Percentiles rank a stretch among this genome's conserved stretches.
Conservation (phyloP, 1,139 yeast genomes). For the Debaryomyces udenii region DNA sequence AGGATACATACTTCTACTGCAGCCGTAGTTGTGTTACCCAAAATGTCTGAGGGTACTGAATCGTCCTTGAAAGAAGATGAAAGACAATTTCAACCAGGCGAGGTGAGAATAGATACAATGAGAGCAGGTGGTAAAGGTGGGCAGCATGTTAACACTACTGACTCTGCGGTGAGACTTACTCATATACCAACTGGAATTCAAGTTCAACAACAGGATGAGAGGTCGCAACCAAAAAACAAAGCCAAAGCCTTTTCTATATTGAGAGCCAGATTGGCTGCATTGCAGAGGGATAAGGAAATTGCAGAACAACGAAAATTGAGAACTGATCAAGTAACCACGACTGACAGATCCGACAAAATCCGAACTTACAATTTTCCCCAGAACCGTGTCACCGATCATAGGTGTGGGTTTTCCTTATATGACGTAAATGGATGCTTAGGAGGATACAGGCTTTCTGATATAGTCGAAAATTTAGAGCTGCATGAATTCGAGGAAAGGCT, state of each 20-base stretch:
- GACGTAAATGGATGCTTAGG: conserved; percentile 81
- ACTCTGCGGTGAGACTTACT: conserved; percentile 91
- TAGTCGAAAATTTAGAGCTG: conserved; percentile 40
- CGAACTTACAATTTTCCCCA: conserved; percentile 93
- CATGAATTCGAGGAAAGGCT: conserved; percentile 32
- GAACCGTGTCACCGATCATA: conserved; percentile 89
- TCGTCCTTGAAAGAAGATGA: conserved; percentile 62
- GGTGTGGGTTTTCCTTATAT: conserved; percentile 78
- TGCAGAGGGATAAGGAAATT: conserved; percentile 66
- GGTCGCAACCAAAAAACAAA: conserved; percentile 93
- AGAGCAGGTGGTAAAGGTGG: conserved; percentile 98
- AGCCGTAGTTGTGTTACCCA: conserved; percentile 92
- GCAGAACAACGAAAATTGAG: conserved; percentile 69
- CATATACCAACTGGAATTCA: conserved; percentile 91
- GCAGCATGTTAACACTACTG: conserved; percentile 97
- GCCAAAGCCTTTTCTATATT: conserved; percentile 90
- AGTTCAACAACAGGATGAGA: conserved; percentile 89
- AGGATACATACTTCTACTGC: conserved; percentile 95
- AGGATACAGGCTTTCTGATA: conserved; percentile 68
- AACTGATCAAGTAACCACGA: conserved; percentile 81
- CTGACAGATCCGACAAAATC: conserved; percentile 90
- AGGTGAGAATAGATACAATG: conserved; percentile 91
- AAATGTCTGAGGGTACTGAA: conserved; percentile 62
- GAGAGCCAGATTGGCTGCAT: conserved; percentile 82
- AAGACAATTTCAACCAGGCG: conserved; percentile 80